Evolutionary conservation across 768 basidiomycete species (phyloP), one percentile per base, ranked within the genome.

Genomic region (Kwoniella bestiolae): DNA sequence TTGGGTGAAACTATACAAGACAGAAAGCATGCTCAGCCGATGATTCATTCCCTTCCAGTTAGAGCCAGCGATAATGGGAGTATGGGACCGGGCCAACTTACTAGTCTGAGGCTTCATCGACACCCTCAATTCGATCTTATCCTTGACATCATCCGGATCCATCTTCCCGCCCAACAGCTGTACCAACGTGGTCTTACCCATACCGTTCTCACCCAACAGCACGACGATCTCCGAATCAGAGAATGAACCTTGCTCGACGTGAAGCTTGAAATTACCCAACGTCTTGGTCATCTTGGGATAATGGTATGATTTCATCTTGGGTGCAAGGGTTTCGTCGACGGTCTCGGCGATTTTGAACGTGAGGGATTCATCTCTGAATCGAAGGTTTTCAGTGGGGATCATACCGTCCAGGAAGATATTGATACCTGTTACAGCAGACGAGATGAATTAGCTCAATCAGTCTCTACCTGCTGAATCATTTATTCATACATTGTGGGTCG

Each of bases 201-300:
- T 99, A 55, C 96, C 96, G 82, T 99, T 99, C 86, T 99, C 96
- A 67, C 96, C 96, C 34, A 99, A 84, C 89, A 99, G 91, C 81
- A 99, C 96, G 74, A 99, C 92, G 81, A 99, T 99, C 81, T 99
- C 96, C 2, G 94, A 97, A 79, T 98, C 94, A n/a, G 95, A 94
- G 83, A 98, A 99, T 34, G 86, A 86, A 26, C 96, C 96, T 0
- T 82, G 83, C 73, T 95, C 87, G 59, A 99, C 91, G 55, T 92
- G 92, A 52, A 99, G 87, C 82, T 99, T 97, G 88, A 99, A 99
- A 69, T 79, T 80, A 31, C 96, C 96, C 55, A 97, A 86, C 0
- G 96, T 98, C 84, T 99, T 99, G 68, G 91, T 91, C 96, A 99
- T 97, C 31, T 89, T 72, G 0, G 96, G 96, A 84, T 98, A 99